Evolutionary conservation across 1,284 basidiomycete species (phyloP), one percentile per base, ranked within the genome.

Genomic region (Ceratobasidium sp.): DNA sequence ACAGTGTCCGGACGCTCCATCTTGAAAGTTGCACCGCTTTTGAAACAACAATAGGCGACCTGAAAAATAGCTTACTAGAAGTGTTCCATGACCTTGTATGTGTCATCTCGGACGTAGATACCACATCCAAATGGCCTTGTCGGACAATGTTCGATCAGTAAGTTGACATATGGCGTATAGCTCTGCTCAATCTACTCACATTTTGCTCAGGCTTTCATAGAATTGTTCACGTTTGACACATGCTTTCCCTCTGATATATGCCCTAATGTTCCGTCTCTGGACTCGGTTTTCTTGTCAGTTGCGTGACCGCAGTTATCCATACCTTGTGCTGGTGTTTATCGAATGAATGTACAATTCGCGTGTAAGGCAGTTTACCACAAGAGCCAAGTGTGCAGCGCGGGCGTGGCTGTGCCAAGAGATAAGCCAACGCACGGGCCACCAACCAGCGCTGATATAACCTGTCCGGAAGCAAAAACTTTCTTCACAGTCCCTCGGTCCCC

Each of bases 401-500:
- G 41, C 7, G 41, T 43, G 41, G 41, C 41, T 43, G 7, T 43
- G 41, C n/a, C 6, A 62, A 37, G 31, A 16, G 11, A 46, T 14
- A 43, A n/a, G 62, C 62, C 48, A 53, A 27, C 46, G 63, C 63
- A 66, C 63, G n/a, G 63, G 34, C 63, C 63, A 66, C 43, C 22
- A n/a, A n/a, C 24, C 43, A 48, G n/a, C n/a, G 39, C 6, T 46
- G 1, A 46, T 64, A 64, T 64, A 64, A 49, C 46, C 62, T 16
- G 5, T 13, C 14, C 46, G 43, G 49, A 62, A 62, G n/a, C 27
- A 59, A 71, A 71, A 58, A 43, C 9, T 39, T 66, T 58, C 53
- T 29, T 59, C 22, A 71, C 66, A 71, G 66, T 71, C 66, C 8
- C 66, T 71, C 66, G 66, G n/a, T 59, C 53, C 65, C 66, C 39